Evolutionary conservation across 768 basidiomycete genomes (phyloP).

Genomic region (Lactarius hatsudake): DNA sequence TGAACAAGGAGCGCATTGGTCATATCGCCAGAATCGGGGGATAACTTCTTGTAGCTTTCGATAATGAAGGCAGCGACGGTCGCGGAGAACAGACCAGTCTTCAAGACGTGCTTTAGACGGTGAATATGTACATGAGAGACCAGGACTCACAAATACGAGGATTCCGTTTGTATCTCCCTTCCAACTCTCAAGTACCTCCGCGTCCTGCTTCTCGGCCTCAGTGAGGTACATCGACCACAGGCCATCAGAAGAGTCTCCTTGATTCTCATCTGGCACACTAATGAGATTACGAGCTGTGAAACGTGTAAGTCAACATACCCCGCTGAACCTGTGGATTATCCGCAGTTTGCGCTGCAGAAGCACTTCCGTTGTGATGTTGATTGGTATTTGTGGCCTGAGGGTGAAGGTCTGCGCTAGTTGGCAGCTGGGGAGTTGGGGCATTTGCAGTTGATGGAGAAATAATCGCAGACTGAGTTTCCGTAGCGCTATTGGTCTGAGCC

Average conservation of each 20-base stretch:
- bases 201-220: background rate
- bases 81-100: background rate
- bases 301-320: background rate
- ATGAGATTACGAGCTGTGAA: background rate
- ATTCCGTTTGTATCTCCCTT: background rate
- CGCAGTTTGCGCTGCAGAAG: background rate
- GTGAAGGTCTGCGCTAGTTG: background rate
- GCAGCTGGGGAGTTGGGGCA: background rate
- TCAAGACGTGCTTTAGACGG: background rate
- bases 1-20: background rate
- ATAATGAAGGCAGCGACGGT: no score
- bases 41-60: no score
- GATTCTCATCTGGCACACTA: background rate
- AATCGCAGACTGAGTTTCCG: background rate
- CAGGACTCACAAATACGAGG: background rate
- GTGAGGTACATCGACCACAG: background rate
- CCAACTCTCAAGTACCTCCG: background rate
- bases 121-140: background rate
- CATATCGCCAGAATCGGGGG: background rate
- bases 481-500: background rate
- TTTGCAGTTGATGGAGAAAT: background rate
- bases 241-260: background rate
- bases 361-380: background rate
- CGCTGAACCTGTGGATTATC: background rate
- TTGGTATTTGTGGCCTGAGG: background rate